These are phyloP conservation scores for Grosmannia clavigera DNA, from an alignment of 2,329 filamentous ascomycete genomes.

Conservation along the genomic window DNA sequence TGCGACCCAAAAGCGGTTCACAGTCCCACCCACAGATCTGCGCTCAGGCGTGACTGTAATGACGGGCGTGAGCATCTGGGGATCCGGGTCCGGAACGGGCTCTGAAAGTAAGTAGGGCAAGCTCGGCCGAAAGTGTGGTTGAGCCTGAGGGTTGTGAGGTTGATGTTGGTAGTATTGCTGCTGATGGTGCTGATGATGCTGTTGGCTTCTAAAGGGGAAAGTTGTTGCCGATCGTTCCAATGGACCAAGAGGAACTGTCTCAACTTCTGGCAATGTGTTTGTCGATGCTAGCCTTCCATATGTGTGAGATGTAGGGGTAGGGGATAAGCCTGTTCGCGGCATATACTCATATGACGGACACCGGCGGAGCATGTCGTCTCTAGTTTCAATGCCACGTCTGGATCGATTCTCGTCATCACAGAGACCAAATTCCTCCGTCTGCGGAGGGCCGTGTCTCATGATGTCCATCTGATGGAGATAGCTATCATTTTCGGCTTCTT, in stretches of 20 bases:
- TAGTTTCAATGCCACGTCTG: background rate
- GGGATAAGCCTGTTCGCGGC: background rate
- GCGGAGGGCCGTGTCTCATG: background rate
- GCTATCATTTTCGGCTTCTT: background rate
- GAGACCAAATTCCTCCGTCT: background rate
- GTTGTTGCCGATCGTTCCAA: constrained; percentile 3
- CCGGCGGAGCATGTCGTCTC: background rate
- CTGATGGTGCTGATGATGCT: background rate
- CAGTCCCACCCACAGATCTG: constrained; percentile 4
- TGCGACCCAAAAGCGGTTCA: constrained; percentile 22
- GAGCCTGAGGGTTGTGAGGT: background rate
- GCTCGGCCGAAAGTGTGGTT: background rate
- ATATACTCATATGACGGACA: background rate
- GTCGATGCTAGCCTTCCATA: background rate
- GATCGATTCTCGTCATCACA: background rate
- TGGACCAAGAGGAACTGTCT: background rate
- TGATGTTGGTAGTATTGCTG: background rate
- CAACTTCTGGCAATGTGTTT: background rate
- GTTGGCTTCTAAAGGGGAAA: background rate
- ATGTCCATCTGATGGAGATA: background rate
- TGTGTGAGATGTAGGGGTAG: background rate
- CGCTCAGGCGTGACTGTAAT: constrained; percentile 12
- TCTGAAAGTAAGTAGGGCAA: background rate
- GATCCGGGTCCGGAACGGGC: background rate
- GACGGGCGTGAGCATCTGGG: constrained; percentile 9